These are phyloP conservation scores for Penicillium thymicola DNA, from an alignment of 2,329 filamentous ascomycete species.

Conservation along the genomic window DNA sequence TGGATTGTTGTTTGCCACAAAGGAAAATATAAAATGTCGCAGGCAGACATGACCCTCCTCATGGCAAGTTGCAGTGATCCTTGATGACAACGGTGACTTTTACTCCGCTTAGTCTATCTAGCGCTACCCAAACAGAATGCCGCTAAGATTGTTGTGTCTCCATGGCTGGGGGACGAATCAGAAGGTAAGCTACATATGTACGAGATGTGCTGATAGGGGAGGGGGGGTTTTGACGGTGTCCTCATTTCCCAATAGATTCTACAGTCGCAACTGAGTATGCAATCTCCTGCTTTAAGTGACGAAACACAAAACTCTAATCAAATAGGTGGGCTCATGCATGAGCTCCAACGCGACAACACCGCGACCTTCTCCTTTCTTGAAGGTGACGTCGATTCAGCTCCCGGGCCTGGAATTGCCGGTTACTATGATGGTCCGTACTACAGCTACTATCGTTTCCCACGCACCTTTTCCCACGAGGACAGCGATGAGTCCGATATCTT, in stretches of 20 bases:
- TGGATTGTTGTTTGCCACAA: background rate
- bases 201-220: background rate
- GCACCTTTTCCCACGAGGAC: slow-evolving; percentile 21
- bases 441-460: slow-evolving; percentile 33
- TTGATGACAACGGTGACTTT: slow-evolving; percentile 6
- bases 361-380: slow-evolving; percentile 32
- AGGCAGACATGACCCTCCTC: background rate
- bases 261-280: slow-evolving; percentile 27
- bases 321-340: slow-evolving; percentile 25
- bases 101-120: background rate
- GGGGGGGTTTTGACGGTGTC: background rate
- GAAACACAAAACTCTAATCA: slow-evolving; percentile 1
- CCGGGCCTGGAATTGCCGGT: slow-evolving; percentile 29
- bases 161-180: slow-evolving; percentile 36
- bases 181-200: slow-evolving; percentile 15
- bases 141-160: slow-evolving; percentile 33
- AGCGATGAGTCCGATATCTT: slow-evolving; percentile 21
- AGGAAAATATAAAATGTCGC: slow-evolving; percentile 2
- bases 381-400: slow-evolving; percentile 28
- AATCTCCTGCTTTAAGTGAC: background rate
- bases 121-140: slow-evolving; percentile 17
- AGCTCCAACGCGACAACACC: slow-evolving; percentile 29
- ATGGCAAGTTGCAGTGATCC: background rate
- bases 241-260: slow-evolving; percentile 24
- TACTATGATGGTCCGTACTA: slow-evolving; percentile 33